Conservation (phyloP, 352 stramenopile genomes). For the Pythium diclinum region DNA sequence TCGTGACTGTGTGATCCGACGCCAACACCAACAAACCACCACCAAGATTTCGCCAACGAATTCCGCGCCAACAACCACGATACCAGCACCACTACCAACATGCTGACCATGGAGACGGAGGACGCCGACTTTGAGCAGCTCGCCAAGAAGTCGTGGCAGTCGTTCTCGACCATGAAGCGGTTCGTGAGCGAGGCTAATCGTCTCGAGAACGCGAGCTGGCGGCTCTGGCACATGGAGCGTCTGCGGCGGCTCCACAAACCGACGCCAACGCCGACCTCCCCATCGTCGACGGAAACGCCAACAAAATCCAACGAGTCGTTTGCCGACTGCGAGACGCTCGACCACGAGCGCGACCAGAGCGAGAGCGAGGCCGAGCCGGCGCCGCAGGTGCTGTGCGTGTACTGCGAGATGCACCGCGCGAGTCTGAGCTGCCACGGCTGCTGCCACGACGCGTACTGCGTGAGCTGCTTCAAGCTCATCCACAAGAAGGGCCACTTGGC, state of each 20-base stretch:
- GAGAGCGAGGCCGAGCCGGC: conserved; percentile 5
- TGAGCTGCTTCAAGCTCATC: conserved; percentile 86
- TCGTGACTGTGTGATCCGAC: background rate
- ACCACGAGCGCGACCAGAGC: conserved; percentile 32
- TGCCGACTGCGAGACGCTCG: background rate
- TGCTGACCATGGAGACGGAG: conserved; percentile 25
- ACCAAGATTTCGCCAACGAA: background rate
- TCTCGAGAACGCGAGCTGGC: conserved; percentile 83
- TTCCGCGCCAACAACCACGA: background rate
- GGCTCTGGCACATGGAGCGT: conserved; percentile 76
- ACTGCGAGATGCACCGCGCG: conserved; percentile 70
- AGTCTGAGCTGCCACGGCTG: conserved; percentile 80
- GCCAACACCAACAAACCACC: background rate
- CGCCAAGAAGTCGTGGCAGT: conserved; percentile 85
- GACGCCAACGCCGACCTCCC: background rate
- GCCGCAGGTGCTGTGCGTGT: conserved; percentile 48
- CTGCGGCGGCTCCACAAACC: conserved; percentile 18
- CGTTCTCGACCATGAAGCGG: conserved; percentile 83
- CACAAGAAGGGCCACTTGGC: conserved; percentile 84
- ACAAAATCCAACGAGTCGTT: conserved; percentile 6
- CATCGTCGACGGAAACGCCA: background rate
- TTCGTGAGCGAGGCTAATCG: conserved; percentile 79
- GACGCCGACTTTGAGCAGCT: conserved; percentile 58
- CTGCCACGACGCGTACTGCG: conserved; percentile 83
- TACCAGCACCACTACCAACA: no score